Percentiles rank a stretch among this genome's conserved stretches.
Evolutionary conservation across 2,329 filamentous ascomycete species (phyloP).

Genomic region (Malbranchea cinnamomea): DNA sequence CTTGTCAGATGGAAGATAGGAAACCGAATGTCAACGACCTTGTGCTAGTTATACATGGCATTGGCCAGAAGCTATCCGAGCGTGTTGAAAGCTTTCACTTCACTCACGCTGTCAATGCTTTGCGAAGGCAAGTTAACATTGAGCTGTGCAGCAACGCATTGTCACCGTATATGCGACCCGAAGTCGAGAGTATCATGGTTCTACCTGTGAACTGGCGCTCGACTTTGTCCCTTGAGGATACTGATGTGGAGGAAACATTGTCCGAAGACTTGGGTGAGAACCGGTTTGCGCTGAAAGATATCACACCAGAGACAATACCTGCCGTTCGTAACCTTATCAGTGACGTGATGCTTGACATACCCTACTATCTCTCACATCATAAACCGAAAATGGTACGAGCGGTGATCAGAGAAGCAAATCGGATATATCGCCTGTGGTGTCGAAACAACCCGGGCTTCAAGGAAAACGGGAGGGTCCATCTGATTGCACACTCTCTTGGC

Average conservation of each 20-base stretch:
- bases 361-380: conserved; percentile 93
- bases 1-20: conserved; percentile 49
- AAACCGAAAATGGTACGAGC: conserved; percentile 90
- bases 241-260: conserved; percentile 41
- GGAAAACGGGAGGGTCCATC: conserved; percentile 66
- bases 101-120: conserved; percentile 85
- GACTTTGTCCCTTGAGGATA: conserved; percentile 74
- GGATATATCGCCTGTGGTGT: conserved; percentile 93
- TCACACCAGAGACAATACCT: conserved; percentile 79
- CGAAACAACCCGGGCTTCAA: conserved; percentile 80
- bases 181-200: conserved; percentile 84
- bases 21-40: conserved; percentile 67
- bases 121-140: conserved; percentile 71
- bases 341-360: conserved; percentile 96
- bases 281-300: conserved; percentile 62
- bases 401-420: conserved; percentile 77
- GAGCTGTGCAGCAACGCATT: conserved; percentile 63
- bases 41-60: conserved; percentile 83
- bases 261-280: conserved; percentile 43
- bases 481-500: conserved; percentile 85
- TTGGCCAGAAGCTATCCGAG: conserved; percentile 91
- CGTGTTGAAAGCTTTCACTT: conserved; percentile 94
- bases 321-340: conserved; percentile 88
- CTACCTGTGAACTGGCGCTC: conserved; percentile 91
- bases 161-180: conserved; percentile 57